phyloP scores from a whole-genome alignment of 2,329 filamentous ascomycete genomes.

The Botryosphaeria dothidea region DNA sequence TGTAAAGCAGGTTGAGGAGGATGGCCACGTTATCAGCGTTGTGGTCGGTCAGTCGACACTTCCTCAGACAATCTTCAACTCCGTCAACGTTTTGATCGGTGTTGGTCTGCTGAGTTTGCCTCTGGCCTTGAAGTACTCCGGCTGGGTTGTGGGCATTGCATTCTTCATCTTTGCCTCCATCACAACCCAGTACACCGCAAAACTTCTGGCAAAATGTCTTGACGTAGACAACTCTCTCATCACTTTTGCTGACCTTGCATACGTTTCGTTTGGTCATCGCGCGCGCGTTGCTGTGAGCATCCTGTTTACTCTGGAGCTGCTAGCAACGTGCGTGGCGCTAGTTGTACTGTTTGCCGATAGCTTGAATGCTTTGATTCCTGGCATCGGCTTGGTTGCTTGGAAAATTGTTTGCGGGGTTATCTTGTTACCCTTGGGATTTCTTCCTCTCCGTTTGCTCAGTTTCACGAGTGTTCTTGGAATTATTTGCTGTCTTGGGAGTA shows the following conservation, averaged over 20 bases:
- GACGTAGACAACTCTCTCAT: slow-evolving; percentile 82
- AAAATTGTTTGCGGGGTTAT: slow-evolving; percentile 81
- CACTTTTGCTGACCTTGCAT: slow-evolving; percentile 92
- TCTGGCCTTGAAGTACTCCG: slow-evolving; percentile 81
- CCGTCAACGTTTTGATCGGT: slow-evolving; percentile 88
- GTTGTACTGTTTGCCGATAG: slow-evolving; percentile 96
- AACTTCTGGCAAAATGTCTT: slow-evolving; percentile 82
- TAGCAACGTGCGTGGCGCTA: slow-evolving; percentile 86
- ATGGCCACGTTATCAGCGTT: slow-evolving; percentile 78
- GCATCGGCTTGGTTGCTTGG: slow-evolving; percentile 70
- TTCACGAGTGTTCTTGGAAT: slow-evolving; percentile 95
- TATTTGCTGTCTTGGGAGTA: slow-evolving; percentile 82
- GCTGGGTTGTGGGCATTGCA: slow-evolving; percentile 79
- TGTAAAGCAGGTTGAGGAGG: slow-evolving; percentile 84
- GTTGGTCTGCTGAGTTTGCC: slow-evolving; percentile 88
- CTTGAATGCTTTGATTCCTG: slow-evolving; percentile 74
- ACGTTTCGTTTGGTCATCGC: slow-evolving; percentile 80
- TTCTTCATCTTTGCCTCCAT: slow-evolving; percentile 73
- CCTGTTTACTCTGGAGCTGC: slow-evolving; percentile 82
- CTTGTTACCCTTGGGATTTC: slow-evolving; percentile 78
- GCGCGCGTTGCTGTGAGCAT: slow-evolving; percentile 81
- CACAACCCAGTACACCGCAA: slow-evolving; percentile 83
- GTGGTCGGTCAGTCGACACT: slow-evolving; percentile 93
- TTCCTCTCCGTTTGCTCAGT: slow-evolving; percentile 80
- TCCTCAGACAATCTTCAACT: slow-evolving; percentile 95